Conservation (phyloP, 2,329 filamentous ascomycete genomes). For the Arthrobotrys musiformis region DNA sequence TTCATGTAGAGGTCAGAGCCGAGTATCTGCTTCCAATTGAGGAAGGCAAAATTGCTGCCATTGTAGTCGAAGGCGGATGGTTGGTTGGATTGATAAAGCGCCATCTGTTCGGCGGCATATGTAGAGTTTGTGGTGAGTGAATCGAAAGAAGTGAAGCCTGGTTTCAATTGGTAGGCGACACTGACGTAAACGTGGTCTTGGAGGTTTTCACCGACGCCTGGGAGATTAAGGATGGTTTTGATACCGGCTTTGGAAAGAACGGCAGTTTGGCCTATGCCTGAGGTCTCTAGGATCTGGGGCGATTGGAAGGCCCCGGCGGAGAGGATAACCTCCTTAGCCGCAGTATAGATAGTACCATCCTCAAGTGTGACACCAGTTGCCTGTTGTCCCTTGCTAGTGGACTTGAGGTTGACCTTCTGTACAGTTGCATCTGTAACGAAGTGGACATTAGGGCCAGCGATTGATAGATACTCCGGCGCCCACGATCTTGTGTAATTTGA, state of each 20-base stretch:
- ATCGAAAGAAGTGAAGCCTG: slow-evolving; percentile 80
- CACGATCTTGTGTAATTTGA: slow-evolving; percentile 53
- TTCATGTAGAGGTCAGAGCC: slow-evolving; percentile 73
- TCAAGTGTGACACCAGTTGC: slow-evolving; percentile 70
- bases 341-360: slow-evolving; percentile 64
- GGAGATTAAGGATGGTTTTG: slow-evolving; percentile 69
- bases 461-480: slow-evolving; percentile 51
- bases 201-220: slow-evolving; percentile 72
- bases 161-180: slow-evolving; percentile 79
- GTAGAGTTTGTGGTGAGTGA: slow-evolving; percentile 70
- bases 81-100: slow-evolving; percentile 36
- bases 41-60: slow-evolving; percentile 79
- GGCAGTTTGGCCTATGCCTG: slow-evolving; percentile 69
- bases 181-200: slow-evolving; percentile 72
- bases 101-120: slow-evolving; percentile 51
- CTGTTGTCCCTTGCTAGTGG: slow-evolving; percentile 47
- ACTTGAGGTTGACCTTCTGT: slow-evolving; percentile 76
- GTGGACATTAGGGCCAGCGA: slow-evolving; percentile 72
- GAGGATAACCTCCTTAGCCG: slow-evolving; percentile 79
- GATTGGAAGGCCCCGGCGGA: slow-evolving; percentile 85
- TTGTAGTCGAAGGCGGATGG: slow-evolving; percentile 64
- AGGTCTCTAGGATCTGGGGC: slow-evolving; percentile 73
- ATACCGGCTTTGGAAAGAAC: slow-evolving; percentile 70
- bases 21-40: slow-evolving; percentile 92
- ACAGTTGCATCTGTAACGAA: slow-evolving; percentile 90